Conservation (phyloP, 1,284 basidiomycete genomes). For the Nidula niveotomentosa region DNA sequence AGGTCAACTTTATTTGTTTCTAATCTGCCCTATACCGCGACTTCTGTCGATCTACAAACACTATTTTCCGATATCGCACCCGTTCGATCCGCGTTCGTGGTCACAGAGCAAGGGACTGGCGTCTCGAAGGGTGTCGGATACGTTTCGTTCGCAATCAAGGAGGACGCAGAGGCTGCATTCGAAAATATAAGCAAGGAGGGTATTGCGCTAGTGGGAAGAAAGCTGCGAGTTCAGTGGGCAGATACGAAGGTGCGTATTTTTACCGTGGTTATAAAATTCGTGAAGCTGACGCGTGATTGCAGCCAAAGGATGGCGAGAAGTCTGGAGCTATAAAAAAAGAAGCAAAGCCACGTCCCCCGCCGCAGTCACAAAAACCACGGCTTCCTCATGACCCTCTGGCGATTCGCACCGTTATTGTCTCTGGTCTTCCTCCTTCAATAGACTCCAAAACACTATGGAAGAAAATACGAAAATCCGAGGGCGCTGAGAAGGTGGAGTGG, state of each 20-base stretch:
- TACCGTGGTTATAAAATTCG: neutral
- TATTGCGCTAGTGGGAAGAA: slow-evolving; percentile 61
- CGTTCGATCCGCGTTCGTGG: slow-evolving; percentile 92
- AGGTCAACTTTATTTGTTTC: slow-evolving; percentile 80
- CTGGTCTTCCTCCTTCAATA: slow-evolving; percentile 69
- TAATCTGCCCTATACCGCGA: slow-evolving; percentile 87
- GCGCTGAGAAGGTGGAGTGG: slow-evolving; percentile 73
- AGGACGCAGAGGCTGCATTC: slow-evolving; percentile 84
- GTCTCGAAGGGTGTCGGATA: slow-evolving; percentile 98
- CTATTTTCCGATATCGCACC: slow-evolving; percentile 96
- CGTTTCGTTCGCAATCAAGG: slow-evolving; percentile 87
- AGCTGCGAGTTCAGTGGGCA: slow-evolving; percentile 80
- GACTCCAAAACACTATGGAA: slow-evolving; percentile 86
- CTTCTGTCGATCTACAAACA: slow-evolving; percentile 87
- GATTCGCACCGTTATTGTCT: slow-evolving; percentile 79
- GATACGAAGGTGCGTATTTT: slow-evolving; percentile 61
- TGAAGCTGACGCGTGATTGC: slow-evolving; percentile 4
- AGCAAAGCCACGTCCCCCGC: slow-evolving; percentile 32
- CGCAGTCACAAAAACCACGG: slow-evolving; percentile 28
- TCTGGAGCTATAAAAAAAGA: slow-evolving; percentile 35
- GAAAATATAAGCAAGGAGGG: slow-evolving; percentile 58
- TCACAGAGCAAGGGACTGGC: slow-evolving; percentile 77
- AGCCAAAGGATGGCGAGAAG: slow-evolving; percentile 40
- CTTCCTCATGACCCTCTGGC: slow-evolving; percentile 67
- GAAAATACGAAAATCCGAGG: slow-evolving; percentile 78